Evolutionary conservation across 139 green algal genomes (phyloP).

Genomic region (Chlamydomonas sp.): DNA sequence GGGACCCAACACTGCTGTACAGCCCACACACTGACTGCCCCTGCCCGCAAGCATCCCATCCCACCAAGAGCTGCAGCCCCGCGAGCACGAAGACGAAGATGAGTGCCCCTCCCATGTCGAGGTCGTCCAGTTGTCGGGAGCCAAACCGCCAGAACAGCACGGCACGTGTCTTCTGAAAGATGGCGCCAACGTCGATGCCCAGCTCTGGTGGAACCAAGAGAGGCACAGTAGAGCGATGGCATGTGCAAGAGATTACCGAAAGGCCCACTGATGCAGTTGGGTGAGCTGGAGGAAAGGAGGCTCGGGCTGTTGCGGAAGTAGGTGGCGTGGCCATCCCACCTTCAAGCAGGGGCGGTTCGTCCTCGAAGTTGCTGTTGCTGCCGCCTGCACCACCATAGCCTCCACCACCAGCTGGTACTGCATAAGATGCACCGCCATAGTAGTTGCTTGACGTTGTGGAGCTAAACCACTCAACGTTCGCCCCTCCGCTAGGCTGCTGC

Average conservation of each 20-base stretch:
- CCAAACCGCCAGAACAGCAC: conserved; percentile 78
- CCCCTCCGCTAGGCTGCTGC: neutral
- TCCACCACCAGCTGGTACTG: neutral
- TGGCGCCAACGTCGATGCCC: conserved; percentile 91
- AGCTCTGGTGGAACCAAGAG: conserved; percentile 76
- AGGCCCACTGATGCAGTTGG: neutral
- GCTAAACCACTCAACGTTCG: conserved; percentile 60
- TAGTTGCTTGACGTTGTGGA: conserved; percentile 5
- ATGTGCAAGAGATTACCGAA: neutral
- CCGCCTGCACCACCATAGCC: conserved; percentile 16
- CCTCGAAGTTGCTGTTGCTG: conserved; percentile 69
- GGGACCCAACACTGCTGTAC: no score
- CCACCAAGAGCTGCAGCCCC: conserved; percentile 87
- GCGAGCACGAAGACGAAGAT: conserved; percentile 84
- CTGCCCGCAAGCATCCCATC: neutral
- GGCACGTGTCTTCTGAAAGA: conserved; percentile 74
- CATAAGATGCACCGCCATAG: conserved; percentile 23
- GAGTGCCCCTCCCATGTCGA: conserved; percentile 92
- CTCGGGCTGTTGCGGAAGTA: neutral
- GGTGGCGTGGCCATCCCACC: conserved; percentile 46
- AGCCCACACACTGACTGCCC: neutral
- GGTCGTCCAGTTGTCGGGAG: conserved; percentile 68
- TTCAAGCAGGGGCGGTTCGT: conserved; percentile 89
- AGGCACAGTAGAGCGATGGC: neutral
- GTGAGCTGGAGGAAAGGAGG: no score